Conservation (phyloP, 1,284 basidiomycete species). For the Apiotrichum akiyoshidainum region DNA sequence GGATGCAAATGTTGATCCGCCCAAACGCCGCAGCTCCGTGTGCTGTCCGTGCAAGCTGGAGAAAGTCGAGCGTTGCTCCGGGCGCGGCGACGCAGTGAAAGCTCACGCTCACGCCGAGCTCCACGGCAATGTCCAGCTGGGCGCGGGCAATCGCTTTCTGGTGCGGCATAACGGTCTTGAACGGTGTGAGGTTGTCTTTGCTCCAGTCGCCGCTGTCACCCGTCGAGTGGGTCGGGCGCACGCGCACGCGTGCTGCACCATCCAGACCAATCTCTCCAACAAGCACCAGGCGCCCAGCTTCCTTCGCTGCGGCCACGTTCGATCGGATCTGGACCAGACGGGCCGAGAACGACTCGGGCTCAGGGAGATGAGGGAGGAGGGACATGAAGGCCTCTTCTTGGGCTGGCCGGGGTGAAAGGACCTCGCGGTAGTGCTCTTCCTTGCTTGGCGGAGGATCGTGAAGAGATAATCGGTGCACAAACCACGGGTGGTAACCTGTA, state of each 20-base stretch:
- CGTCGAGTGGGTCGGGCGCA: constrained; percentile 1
- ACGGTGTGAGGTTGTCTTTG: constrained; percentile 36
- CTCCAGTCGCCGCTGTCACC: constrained; percentile 24
- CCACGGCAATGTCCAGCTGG: constrained; percentile 51
- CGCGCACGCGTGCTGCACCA: constrained; percentile 34
- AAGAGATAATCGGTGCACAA: constrained; percentile 50
- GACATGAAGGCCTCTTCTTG: constrained; percentile 21
- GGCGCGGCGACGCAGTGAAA: constrained; percentile 52
- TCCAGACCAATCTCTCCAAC: constrained; percentile 55
- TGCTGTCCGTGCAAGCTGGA: constrained; percentile 35
- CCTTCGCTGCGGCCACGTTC: constrained; percentile 23
- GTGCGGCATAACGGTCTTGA: constrained; percentile 50
- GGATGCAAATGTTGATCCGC: constrained; percentile 48
- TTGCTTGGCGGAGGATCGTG: constrained; percentile 29
- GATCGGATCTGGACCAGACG: constrained; percentile 25
- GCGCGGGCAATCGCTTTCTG: constrained; percentile 45
- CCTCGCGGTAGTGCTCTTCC: constrained; percentile 44
- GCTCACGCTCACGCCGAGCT: constrained; percentile 47
- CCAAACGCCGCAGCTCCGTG: constrained; percentile 31
- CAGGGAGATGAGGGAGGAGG: constrained; percentile 38
- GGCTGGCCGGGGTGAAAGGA: constrained; percentile 40
- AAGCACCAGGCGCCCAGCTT: constrained; percentile 37
- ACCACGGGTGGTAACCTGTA: constrained; percentile 54
- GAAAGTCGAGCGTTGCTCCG: constrained; percentile 46
- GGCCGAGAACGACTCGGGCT: constrained; percentile 36